phyloP scores from a whole-genome alignment of 1,139 yeast genomes.

The Yamadazyma buinensis region DNA sequence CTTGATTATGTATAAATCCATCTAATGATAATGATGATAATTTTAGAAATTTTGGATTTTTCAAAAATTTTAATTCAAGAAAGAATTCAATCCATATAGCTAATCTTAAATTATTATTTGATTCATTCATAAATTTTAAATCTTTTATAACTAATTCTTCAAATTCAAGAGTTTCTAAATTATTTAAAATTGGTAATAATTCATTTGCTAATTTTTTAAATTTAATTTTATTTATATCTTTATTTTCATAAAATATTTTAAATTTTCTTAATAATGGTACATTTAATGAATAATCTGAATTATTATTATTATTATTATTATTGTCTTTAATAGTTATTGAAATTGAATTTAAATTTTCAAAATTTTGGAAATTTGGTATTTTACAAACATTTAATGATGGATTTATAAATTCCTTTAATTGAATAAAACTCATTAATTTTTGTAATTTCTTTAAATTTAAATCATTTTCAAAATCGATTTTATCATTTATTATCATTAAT shows the following conservation, averaged over 20 bases:
- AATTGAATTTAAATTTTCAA: conserved; percentile 1
- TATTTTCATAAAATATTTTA: conserved; percentile 10
- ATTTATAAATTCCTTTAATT: conserved; percentile 4
- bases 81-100: conserved; percentile 13
- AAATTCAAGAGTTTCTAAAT: conserved; percentile 8
- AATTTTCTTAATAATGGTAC: conserved; percentile 7
- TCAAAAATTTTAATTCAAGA: background rate
- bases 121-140: conserved; percentile 8
- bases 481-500: conserved; percentile 4
- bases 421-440: background rate
- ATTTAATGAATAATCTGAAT: background rate
- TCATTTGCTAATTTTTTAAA: conserved; percentile 5
- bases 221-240: conserved; percentile 1
- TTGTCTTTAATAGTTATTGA: conserved; percentile 4
- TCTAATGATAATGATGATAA: conserved; percentile 7
- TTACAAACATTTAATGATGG: conserved; percentile 3
- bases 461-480: conserved; percentile 3
- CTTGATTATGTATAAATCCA: conserved; percentile 11
- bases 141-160: conserved; percentile 7
- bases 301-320: conserved; percentile 2
- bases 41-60: background rate
- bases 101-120: conserved; percentile 5
- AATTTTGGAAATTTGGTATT: background rate
- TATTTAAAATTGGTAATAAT: conserved; percentile 3
- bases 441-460: background rate